These are phyloP conservation scores for Dictyostelium capitatum DNA, from an alignment of 78 protist genomes.

Conservation along the genomic window DNA sequence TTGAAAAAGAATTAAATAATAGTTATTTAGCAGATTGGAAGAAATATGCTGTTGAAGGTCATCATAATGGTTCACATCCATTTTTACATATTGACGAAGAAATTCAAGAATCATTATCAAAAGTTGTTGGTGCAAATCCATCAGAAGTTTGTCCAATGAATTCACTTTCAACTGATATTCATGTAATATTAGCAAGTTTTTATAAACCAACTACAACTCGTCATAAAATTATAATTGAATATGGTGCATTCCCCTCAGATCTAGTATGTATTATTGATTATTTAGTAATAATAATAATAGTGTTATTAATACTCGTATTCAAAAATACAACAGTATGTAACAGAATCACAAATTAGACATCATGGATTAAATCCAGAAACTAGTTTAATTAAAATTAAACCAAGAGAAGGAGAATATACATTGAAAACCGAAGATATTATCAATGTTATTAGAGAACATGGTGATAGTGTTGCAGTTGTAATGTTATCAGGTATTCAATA, in stretches of 20 bases:
- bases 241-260: constrained; percentile 96
- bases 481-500: constrained; percentile 85
- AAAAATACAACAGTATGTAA: constrained; percentile 65
- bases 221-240: constrained; percentile 93
- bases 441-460: constrained; percentile 60
- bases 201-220: constrained; percentile 90
- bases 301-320: no score
- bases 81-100: constrained; percentile 92
- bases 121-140: constrained; percentile 19
- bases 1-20: constrained; percentile 33
- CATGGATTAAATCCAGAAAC: constrained; percentile 87
- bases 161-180: constrained; percentile 94
- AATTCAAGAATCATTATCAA: constrained; percentile 40
- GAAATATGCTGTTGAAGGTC: constrained; percentile 73
- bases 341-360: constrained; percentile 82
- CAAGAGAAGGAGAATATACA: constrained; percentile 78
- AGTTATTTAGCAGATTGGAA: constrained; percentile 72
- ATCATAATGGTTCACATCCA: constrained; percentile 74
- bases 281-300: neutral
- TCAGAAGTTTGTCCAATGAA: constrained; percentile 92
- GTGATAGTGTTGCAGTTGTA: constrained; percentile 85
- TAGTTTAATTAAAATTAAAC: constrained; percentile 65
- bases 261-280: constrained; percentile 35
- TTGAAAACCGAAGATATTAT: constrained; percentile 82
- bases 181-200: constrained; percentile 90